Base-by-base conservation (phyloP, 106 monocot species). In the Allium cepa region DNA sequence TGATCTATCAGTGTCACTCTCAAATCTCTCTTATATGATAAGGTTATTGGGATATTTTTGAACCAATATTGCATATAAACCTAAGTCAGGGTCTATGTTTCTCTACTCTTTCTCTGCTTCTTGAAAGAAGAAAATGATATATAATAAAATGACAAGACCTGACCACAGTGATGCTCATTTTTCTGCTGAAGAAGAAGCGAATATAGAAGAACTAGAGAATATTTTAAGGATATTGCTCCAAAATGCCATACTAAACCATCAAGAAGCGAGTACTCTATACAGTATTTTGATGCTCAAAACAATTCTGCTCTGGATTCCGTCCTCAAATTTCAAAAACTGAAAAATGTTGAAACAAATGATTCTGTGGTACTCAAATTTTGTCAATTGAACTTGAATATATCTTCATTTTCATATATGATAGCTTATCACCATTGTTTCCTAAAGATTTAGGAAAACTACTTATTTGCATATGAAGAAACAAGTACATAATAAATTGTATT, bases 241-340 rank as follows among this genome's bases (percentile, higher is more conserved):
- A 91, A 83, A 75, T 88, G 95, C 64, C 85, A 91, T 83, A 69
- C 95, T 65, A 95, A 95, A 74, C 95, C 91, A 8, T 85, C 88
- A 22, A 68, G 91, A 57, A 95, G 95, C 75, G 94, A 91, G 50
- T 80, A 80, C 64, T 82, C 79, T 27, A 12, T 76, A 15, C 52
- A 62, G 14, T 79, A 73, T 71, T 63, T 70, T 50, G 80, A 77
- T 53, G 58, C 45, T 26, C 47, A 57, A 48, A 10, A 4, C 11
- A 64, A 70, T 56, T 59, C 80, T 11, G 77, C 73, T 61, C 8
- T 57, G 9, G 81, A 81, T 52, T 56, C 74, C 73, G 83, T 78
- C 46, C 91, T 85, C 15, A 88, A 91, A 77, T 71, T 86, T 46
- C 69, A 85, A 52, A 88, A 81, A 70, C 50, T 95, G 62, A 85